A percentile compares a stretch with the other conserved stretches of the same genome.
Conservation (phyloP, 208 protist species). For the Porcisia hertigi region DNA sequence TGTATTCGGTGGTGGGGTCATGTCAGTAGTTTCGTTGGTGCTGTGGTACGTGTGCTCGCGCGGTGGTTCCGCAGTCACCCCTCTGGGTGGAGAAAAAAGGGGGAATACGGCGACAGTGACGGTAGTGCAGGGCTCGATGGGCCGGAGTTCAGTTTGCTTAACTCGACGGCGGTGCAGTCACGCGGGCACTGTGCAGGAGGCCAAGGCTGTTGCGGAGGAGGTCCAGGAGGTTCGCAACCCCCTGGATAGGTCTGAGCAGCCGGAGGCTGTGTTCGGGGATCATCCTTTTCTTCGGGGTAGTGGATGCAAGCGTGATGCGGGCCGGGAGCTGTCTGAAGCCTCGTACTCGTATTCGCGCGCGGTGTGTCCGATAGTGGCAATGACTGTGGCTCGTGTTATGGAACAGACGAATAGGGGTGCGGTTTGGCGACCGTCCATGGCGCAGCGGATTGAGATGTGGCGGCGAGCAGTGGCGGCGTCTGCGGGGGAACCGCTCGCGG, state of each 20-base stretch:
- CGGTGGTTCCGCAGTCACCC: no score
- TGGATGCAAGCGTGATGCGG: background rate
- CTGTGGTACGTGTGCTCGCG: background rate
- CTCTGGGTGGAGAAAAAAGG: background rate
- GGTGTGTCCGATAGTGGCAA: background rate
- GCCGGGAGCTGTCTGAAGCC: background rate
- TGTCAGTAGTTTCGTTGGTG: conserved; percentile 4
- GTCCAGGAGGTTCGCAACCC: background rate
- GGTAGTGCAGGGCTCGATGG: background rate
- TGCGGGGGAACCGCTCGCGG: background rate
- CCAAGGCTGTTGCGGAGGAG: background rate
- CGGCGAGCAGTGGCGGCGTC: background rate
- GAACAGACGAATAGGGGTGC: background rate
- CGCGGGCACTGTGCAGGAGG: background rate
- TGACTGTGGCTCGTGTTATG: background rate
- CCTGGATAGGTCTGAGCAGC: background rate
- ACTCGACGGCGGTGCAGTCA: no score
- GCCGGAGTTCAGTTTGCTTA: background rate
- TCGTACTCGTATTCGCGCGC: background rate
- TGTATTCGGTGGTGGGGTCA: conserved; percentile 28
- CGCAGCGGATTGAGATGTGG: background rate
- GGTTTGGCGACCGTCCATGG: background rate
- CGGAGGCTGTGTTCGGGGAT: background rate
- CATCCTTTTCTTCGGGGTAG: background rate
- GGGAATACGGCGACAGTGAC: no score